Evolutionary conservation across 805 yeast species (phyloP).

Genomic region (Starmerella apis): DNA sequence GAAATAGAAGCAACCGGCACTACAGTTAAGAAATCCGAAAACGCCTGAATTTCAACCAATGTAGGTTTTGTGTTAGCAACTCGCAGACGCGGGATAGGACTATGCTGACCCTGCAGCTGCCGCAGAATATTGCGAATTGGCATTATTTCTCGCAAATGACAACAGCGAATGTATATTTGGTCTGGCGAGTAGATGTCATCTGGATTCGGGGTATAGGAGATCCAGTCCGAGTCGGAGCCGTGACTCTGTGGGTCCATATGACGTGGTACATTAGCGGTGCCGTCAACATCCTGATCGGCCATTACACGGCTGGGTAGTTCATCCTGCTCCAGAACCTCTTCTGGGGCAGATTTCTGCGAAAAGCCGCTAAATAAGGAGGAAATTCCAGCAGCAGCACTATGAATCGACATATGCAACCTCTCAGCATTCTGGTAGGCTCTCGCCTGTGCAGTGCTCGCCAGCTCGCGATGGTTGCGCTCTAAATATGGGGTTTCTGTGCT

Average conservation of each 20-base stretch:
- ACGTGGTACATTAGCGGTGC: slow-evolving; percentile 4
- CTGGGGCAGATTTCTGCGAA: background rate
- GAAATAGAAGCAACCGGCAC: slow-evolving; percentile 70
- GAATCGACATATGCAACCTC: slow-evolving; percentile 19
- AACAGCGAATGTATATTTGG: slow-evolving; percentile 77
- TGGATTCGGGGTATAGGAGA: slow-evolving; percentile 18
- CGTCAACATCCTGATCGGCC: slow-evolving; percentile 17
- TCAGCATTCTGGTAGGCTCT: slow-evolving; percentile 24
- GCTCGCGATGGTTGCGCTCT: slow-evolving; percentile 20
- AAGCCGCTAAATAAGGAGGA: slow-evolving; percentile 10
- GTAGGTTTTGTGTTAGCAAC: slow-evolving; percentile 84
- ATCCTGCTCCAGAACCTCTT: slow-evolving; percentile 10
- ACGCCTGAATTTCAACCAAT: slow-evolving; percentile 73
- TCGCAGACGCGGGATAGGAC: slow-evolving; percentile 62
- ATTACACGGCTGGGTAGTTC: slow-evolving; percentile 5
- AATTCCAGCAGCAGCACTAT: slow-evolving; percentile 6
- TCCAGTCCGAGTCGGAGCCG: slow-evolving; percentile 23
- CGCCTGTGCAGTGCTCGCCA: slow-evolving; percentile 15
- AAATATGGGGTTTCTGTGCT: slow-evolving; percentile 14
- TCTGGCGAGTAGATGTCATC: slow-evolving; percentile 42
- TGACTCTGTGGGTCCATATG: background rate
- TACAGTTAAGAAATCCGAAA: slow-evolving; percentile 76
- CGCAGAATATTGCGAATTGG: slow-evolving; percentile 85
- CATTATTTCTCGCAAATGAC: slow-evolving; percentile 80
- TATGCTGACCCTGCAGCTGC: slow-evolving; percentile 65